These are phyloP conservation scores for Mycena vitilis DNA, from an alignment of 768 basidiomycete species.

Conservation along the genomic window DNA sequence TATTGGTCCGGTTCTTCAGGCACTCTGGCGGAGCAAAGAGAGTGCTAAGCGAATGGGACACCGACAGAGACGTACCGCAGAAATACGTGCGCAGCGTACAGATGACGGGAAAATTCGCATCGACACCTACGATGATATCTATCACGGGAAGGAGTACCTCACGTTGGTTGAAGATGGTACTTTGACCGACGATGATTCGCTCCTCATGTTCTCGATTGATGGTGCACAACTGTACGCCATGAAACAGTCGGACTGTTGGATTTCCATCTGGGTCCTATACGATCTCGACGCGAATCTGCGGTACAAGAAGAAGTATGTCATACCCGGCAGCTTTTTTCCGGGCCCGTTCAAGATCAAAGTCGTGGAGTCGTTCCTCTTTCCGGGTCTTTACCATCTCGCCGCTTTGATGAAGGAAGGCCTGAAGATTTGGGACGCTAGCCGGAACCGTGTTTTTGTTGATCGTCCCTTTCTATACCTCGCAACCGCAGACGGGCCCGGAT, in stretches of 20 bases:
- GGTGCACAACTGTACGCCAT: conserved; percentile 56
- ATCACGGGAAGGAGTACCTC: conserved; percentile 43
- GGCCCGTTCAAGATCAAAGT: conserved; percentile 49
- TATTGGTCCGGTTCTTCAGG: too few relatives aligned
- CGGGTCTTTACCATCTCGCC: conserved; percentile 47
- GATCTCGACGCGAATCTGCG: conserved; percentile 41
- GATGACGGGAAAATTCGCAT: conserved; percentile 16
- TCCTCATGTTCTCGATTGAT: conserved; percentile 51
- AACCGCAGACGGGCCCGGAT: conserved; percentile 50
- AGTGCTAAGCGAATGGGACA: too few relatives aligned
- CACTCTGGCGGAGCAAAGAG: too few relatives aligned
- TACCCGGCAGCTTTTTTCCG: conserved; percentile 39
- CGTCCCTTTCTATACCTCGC: conserved; percentile 39
- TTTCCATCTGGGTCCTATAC: conserved; percentile 54
- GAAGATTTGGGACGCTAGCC: conserved; percentile 45
- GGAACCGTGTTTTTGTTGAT: conserved; percentile 31
- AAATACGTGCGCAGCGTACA: conserved; percentile 23
- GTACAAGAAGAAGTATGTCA: conserved; percentile 41
- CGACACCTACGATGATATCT: conserved; percentile 42
- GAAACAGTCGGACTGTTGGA: conserved; percentile 57
- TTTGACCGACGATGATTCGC: conserved; percentile 45
- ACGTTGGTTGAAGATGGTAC: conserved; percentile 29
- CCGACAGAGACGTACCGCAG: too few relatives aligned
- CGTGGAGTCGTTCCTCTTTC: conserved; percentile 49
- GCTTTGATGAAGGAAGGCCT: conserved; percentile 47